Evolutionary conservation across 768 basidiomycete genomes (phyloP).

Genomic region (Auricularia sp.): DNA sequence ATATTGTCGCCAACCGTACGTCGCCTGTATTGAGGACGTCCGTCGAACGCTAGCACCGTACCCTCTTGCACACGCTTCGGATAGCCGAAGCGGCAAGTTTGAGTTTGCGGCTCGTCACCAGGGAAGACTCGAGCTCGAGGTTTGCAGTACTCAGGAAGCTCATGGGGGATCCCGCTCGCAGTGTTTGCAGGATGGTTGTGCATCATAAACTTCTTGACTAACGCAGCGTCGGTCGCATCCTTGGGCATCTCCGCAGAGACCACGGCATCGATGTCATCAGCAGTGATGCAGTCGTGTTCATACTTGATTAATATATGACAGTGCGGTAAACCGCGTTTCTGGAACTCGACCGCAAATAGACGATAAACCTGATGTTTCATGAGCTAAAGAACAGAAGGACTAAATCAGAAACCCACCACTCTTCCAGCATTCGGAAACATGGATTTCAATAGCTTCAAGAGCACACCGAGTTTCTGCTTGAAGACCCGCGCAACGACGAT

Average conservation of each 20-base stretch:
- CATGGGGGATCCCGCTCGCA: neutral
- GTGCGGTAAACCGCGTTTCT: conserved; percentile 33
- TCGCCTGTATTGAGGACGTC: conserved; percentile 21
- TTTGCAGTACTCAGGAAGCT: too few relatives aligned
- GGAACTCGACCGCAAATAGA: conserved; percentile 30
- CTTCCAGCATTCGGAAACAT: conserved; percentile 25
- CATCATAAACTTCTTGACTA: conserved; percentile 25
- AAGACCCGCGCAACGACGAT: conserved; percentile 28
- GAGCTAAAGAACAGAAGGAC: neutral
- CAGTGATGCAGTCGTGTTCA: conserved; percentile 11
- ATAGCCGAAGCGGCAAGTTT: conserved; percentile 17
- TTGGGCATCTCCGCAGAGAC: conserved; percentile 27
- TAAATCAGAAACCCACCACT: neutral
- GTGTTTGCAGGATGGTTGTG: conserved; percentile 29
- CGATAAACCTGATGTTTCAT: conserved; percentile 13
- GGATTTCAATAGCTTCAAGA: conserved; percentile 17
- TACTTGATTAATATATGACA: conserved; percentile 30
- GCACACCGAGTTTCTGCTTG: conserved; percentile 19
- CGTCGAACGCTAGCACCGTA: conserved; percentile 20
- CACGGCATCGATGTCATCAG: conserved; percentile 21
- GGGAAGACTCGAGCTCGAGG: too few relatives aligned
- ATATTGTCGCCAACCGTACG: conserved; percentile 15
- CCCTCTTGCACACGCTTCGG: conserved; percentile 10
- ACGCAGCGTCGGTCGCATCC: conserved; percentile 14
- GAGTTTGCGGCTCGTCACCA: neutral